Percentiles rank a stretch among this genome's conserved stretches.
These are phyloP conservation scores for Colletotrichum falcatum DNA, from an alignment of 2,329 filamentous ascomycete genomes.

Conservation along the genomic window DNA sequence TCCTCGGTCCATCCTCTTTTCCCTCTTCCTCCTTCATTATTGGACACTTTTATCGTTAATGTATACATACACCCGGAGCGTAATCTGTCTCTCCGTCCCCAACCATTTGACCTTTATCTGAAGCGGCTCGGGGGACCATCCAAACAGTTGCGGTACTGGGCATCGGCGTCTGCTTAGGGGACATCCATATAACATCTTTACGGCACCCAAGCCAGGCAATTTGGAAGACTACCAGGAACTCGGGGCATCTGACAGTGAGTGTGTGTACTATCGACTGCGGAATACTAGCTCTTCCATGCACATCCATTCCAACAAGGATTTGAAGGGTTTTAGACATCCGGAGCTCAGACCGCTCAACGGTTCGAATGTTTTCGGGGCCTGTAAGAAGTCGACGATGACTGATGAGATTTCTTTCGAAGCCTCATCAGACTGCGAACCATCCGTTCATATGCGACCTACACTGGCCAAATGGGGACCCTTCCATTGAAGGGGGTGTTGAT, in stretches of 20 bases:
- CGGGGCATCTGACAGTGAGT: not conserved
- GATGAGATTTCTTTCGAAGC: not conserved
- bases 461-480: not conserved
- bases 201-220: not conserved
- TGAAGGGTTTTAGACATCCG: rapidly evolving
- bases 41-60: not conserved
- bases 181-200: not conserved
- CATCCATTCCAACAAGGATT: not conserved
- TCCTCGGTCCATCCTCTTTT: too few relatives aligned
- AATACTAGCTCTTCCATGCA: not conserved
- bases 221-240: not conserved
- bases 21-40: too few relatives aligned
- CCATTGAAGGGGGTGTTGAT: too few relatives aligned
- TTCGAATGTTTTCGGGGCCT: not conserved
- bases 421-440: not conserved
- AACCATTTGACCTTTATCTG: not conserved
- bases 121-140: not conserved
- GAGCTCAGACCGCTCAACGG: not conserved
- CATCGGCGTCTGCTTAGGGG: not conserved
- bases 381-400: not conserved
- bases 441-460: not conserved
- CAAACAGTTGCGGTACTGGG: not conserved
- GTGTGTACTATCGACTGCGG: not conserved
- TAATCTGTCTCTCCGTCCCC: too few relatives aligned
- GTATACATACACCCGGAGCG: too few relatives aligned